Percentiles rank a stretch among this genome's conserved stretches.
Evolutionary conservation across 208 protist genomes (phyloP).

Genomic region (Acanthamoeba castellanii): DNA sequence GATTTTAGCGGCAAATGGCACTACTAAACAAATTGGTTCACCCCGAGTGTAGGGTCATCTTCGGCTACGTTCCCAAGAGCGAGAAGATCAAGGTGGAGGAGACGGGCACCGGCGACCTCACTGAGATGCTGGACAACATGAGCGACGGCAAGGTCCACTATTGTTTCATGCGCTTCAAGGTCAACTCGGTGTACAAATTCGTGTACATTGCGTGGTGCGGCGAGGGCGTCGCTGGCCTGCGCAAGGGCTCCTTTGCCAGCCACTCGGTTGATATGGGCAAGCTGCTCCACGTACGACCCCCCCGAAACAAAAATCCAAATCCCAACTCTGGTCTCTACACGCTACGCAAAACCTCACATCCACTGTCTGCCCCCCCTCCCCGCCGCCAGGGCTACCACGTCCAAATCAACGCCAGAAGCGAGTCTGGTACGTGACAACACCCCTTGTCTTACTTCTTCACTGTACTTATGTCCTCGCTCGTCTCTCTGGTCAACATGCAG

Average conservation of each 20-base stretch:
- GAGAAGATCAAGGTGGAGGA: slow-evolving; percentile 1
- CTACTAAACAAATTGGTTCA: background rate
- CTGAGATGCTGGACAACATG: background rate
- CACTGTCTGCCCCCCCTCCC: too few species aligned
- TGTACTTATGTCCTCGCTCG: too few species aligned
- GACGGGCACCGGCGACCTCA: background rate
- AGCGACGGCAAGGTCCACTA: slow-evolving; percentile 34
- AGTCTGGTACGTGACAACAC: background rate
- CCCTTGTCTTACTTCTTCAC: too few species aligned
- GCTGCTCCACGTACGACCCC: background rate
- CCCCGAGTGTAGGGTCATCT: background rate
- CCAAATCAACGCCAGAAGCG: slow-evolving; percentile 1
- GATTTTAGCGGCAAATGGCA: background rate
- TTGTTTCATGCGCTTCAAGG: slow-evolving; percentile 32
- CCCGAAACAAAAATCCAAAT: too few species aligned
- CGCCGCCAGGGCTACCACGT: background rate
- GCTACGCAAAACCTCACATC: too few species aligned
- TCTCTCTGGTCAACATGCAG: background rate
- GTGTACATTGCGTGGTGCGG: slow-evolving; percentile 40
- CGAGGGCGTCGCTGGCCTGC: background rate
- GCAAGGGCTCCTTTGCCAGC: slow-evolving; percentile 31
- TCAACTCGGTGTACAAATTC: background rate
- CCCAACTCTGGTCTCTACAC: too few species aligned
- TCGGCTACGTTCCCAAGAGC: background rate
- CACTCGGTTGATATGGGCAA: slow-evolving; percentile 21